Evolutionary conservation across 805 yeast species (phyloP).

Genomic region (Metschnikowia kunwiensis): DNA sequence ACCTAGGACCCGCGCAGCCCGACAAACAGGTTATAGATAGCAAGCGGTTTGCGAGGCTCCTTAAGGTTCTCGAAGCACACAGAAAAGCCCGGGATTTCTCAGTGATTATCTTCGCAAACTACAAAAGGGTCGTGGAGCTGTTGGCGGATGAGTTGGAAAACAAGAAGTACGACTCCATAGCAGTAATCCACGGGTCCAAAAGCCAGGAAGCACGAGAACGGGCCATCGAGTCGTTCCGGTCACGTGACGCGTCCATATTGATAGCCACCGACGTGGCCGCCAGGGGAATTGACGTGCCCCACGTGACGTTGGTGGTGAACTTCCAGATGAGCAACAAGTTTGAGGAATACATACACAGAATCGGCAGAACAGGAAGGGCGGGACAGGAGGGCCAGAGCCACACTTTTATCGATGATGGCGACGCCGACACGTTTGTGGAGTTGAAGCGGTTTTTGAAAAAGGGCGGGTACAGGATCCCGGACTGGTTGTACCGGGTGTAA

Average conservation of each 20-base stretch:
- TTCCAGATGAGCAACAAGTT: slow-evolving; percentile 76
- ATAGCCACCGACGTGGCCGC: slow-evolving; percentile 97
- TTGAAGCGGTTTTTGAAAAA: slow-evolving; percentile 47
- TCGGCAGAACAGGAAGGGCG: slow-evolving; percentile 97
- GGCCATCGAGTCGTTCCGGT: slow-evolving; percentile 60
- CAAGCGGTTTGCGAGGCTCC: slow-evolving; percentile 43
- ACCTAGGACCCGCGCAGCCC: slow-evolving; percentile 28
- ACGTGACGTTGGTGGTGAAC: slow-evolving; percentile 81
- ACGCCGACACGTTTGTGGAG: slow-evolving; percentile 49
- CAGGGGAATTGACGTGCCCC: slow-evolving; percentile 89
- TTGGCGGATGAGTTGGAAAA: slow-evolving; percentile 48
- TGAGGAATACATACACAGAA: slow-evolving; percentile 86
- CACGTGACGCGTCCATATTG: slow-evolving; percentile 55
- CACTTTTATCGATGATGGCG: slow-evolving; percentile 64
- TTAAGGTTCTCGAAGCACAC: slow-evolving; percentile 40
- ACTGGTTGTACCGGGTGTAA: slow-evolving; percentile 21
- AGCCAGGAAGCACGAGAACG: slow-evolving; percentile 80
- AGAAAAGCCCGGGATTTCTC: slow-evolving; percentile 34
- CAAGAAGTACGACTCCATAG: slow-evolving; percentile 43
- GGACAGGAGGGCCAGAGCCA: slow-evolving; percentile 76
- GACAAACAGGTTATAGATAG: slow-evolving; percentile 28
- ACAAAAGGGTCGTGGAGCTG: slow-evolving; percentile 67
- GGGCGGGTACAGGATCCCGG: slow-evolving; percentile 31
- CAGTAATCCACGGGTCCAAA: slow-evolving; percentile 81
- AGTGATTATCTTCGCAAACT: slow-evolving; percentile 79